Evolutionary conservation across 2,329 filamentous ascomycete species (phyloP), one percentile per base, ranked within the genome.

Genomic region (Fusarium protoensiforme): DNA sequence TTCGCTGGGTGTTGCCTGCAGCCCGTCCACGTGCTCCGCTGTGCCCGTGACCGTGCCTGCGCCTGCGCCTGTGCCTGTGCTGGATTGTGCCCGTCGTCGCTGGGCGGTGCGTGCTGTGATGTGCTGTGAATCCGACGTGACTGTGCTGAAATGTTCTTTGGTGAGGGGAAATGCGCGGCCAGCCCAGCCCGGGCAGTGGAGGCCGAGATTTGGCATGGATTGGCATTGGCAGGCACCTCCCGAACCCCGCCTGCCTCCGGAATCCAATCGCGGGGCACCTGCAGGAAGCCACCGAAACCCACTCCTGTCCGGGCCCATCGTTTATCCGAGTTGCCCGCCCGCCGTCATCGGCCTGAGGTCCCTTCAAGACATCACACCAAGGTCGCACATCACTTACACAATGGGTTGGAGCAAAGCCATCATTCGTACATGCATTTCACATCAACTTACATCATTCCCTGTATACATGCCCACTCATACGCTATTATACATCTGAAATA

Each of bases 121-220:
- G 71, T 67, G 63, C 70, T 72, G 71, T 73, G 63, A 67, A 64
- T 73, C 51, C 38, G 67, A 71, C 66, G 66, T 69, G 67, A 77
- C 81, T 83, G 83, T 85, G 81, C 83, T 85, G 83, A 85, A 82
- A 84, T 84, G 80, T 85, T 81, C 83, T 75, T 76, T 68, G 75
- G 77, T 79, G 79, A 81, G 79, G 78, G 78, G 78, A 81, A 79
- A 77, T 80, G 78, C 78, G 77, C 76, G 80, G 78, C 73, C 73
- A 71, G 48, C 16, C 46, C 46, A 51, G 18, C 18, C 27, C 48
- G 10, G 27, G 7, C 24, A 51, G 48, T 53, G 74, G 35, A 75
- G 72, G 56, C 27, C 38, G 61, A 46, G 60, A 57, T 61, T 74
- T 53, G 46, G 57, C 54, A 64, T 48, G 51, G 41, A 59, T 67